These are phyloP conservation scores for Hymenoscyphus albidus DNA, from an alignment of 2,329 filamentous ascomycete genomes.

Conservation along the genomic window DNA sequence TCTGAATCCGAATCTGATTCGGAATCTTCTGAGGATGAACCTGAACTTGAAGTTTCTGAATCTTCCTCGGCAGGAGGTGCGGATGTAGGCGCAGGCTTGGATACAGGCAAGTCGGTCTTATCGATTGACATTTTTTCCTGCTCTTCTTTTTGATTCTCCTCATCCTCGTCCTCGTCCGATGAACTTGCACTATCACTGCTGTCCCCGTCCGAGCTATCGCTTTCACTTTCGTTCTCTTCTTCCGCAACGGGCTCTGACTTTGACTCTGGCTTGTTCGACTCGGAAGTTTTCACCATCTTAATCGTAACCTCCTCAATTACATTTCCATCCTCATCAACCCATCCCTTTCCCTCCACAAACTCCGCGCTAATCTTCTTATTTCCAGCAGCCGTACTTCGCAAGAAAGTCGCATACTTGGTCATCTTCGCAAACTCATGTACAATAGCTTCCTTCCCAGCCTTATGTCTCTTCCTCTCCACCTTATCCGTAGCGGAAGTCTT, in stretches of 20 bases:
- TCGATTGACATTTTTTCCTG: slow-evolving; percentile 10
- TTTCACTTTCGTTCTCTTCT: not conserved
- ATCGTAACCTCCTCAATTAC: slow-evolving; percentile 57
- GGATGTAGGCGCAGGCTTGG: not conserved
- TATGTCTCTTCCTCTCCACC: slow-evolving; percentile 56
- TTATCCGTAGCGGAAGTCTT: slow-evolving; percentile 41
- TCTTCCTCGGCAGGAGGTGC: slow-evolving; percentile 11
- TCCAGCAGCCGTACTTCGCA: slow-evolving; percentile 54
- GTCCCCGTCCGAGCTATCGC: slow-evolving; percentile 8
- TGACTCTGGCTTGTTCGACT: slow-evolving; percentile 1
- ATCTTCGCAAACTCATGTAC: slow-evolving; percentile 90
- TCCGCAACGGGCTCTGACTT: slow-evolving; percentile 23
- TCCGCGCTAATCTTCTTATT: slow-evolving; percentile 49
- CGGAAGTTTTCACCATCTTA: slow-evolving; percentile 26
- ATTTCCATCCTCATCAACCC: slow-evolving; percentile 76
- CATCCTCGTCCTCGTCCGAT: slow-evolving; percentile 17
- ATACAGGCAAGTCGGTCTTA: not conserved
- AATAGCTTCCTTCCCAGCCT: slow-evolving; percentile 57
- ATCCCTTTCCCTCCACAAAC: slow-evolving; percentile 81
- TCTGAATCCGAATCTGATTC: slow-evolving; percentile 10
- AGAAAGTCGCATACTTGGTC: slow-evolving; percentile 75
- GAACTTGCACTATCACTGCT: slow-evolving; percentile 25
- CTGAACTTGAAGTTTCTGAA: slow-evolving; percentile 27
- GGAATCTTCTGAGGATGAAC: slow-evolving; percentile 22
- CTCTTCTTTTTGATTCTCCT: not conserved